These are phyloP conservation scores for Pseudocercospora fuligena DNA, from an alignment of 2,329 filamentous ascomycete species.

Conservation along the genomic window DNA sequence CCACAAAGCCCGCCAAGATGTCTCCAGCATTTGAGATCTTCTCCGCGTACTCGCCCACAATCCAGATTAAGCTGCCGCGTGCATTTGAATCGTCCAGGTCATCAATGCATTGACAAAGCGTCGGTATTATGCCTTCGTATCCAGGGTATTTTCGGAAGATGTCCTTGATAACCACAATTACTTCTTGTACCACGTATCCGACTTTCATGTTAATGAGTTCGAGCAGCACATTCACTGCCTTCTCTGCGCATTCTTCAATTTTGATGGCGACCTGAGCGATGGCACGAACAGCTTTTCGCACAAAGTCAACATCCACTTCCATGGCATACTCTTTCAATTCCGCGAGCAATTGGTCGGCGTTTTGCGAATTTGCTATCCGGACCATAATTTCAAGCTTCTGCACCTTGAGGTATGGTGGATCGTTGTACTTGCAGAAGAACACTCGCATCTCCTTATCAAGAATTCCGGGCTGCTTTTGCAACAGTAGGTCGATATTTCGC, in stretches of 20 bases:
- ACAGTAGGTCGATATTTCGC: conserved; percentile 90
- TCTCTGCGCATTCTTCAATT: conserved; percentile 92
- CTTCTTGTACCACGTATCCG: conserved; percentile 98
- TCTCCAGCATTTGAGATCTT: conserved; percentile 99
- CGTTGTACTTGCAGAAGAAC: conserved; percentile 99
- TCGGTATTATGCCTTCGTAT: conserved; percentile 97
- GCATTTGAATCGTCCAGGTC: conserved; percentile 94
- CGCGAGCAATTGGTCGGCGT: conserved; percentile 90
- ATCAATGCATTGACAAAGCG: conserved; percentile 93
- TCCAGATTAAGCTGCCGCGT: conserved; percentile 92
- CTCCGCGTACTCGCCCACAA: conserved; percentile 97
- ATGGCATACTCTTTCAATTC: conserved; percentile 97
- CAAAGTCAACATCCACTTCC: conserved; percentile 99
- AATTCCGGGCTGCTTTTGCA: conserved; percentile 96
- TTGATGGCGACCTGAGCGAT: conserved; percentile 99
- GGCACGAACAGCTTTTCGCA: conserved; percentile 88
- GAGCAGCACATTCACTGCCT: conserved; percentile 90
- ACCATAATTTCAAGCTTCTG: conserved; percentile 99
- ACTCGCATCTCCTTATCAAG: conserved; percentile 96
- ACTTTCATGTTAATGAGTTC: conserved; percentile 97
- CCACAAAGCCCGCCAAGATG: conserved; percentile 88
- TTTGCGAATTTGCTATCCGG: conserved; percentile 94
- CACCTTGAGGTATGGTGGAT: conserved; percentile 95
- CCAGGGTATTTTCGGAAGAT: conserved; percentile 97
- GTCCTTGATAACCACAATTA: conserved; percentile 98